These are phyloP conservation scores for Ophiosphaerella korrae DNA, from an alignment of 2,329 filamentous ascomycete species.

Conservation along the genomic window DNA sequence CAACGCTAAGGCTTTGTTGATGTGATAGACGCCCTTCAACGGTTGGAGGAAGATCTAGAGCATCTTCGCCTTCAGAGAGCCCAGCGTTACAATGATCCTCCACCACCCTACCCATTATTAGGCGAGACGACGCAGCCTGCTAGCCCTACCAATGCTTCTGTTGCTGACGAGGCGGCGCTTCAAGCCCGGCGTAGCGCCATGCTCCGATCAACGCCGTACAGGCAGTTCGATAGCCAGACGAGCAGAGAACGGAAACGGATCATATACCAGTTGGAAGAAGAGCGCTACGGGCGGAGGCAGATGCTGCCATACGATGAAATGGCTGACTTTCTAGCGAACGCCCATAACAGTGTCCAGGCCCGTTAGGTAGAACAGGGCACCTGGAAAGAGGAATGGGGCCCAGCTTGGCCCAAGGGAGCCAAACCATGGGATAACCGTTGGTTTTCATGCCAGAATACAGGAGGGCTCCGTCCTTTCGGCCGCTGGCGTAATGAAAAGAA, in stretches of 20 bases:
- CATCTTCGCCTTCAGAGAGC: background rate
- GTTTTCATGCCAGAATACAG: background rate
- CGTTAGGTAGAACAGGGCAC: slow-evolving; percentile 14
- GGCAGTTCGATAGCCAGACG: too few species aligned
- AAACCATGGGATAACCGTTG: background rate
- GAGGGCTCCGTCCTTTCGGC: too few species aligned
- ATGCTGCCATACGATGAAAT: slow-evolving; percentile 2
- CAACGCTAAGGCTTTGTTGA: background rate
- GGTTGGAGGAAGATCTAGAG: slow-evolving; percentile 3
- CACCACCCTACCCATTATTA: background rate
- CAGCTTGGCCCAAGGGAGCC: slow-evolving; percentile 11
- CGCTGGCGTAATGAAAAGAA: background rate
- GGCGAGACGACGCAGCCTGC: slow-evolving; percentile 1
- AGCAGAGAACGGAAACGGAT: too few species aligned
- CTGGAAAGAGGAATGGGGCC: slow-evolving; percentile 10
- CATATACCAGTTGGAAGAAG: too few species aligned
- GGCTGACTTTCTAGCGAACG: slow-evolving; percentile 3
- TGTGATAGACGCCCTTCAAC: slow-evolving; percentile 1
- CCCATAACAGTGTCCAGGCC: slow-evolving; percentile 6
- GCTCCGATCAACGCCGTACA: too few species aligned
- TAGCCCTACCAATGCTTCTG: background rate
- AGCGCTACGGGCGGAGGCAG: background rate
- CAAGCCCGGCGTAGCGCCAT: too few species aligned
- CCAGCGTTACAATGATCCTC: background rate
- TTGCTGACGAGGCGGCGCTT: background rate